A percentile compares a stretch with the other conserved stretches of the same genome.
Conservation (phyloP, 228 moss, liverwort and hornwort genomes). For the Sphagnum magellanicum region DNA sequence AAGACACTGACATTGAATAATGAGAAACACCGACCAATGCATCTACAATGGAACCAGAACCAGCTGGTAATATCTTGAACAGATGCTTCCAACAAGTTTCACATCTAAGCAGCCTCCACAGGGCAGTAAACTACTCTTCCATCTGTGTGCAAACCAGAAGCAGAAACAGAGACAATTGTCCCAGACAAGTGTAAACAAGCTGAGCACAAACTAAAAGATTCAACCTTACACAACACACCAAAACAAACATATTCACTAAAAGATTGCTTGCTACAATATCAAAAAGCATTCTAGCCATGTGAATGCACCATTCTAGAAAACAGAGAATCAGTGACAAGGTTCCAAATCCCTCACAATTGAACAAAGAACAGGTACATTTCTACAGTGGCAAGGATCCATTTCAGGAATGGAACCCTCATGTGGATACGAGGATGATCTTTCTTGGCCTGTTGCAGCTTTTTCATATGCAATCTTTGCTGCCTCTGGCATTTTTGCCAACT, state of each 20-base stretch:
- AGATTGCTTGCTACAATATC: no score
- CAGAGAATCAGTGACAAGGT: no score
- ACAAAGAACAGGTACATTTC: background rate
- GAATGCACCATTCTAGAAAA: no score
- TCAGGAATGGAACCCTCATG: background rate
- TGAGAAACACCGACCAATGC: background rate
- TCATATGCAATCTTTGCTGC: conserved; percentile 74
- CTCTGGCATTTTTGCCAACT: conserved; percentile 59
- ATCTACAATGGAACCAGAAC: background rate
- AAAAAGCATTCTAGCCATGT: no score
- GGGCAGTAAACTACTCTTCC: background rate
- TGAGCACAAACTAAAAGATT: no score
- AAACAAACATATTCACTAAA: no score
- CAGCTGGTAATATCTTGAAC: background rate
- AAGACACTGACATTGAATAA: background rate
- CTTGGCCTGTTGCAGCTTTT: conserved; percentile 88
- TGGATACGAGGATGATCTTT: conserved; percentile 89
- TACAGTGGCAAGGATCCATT: background rate
- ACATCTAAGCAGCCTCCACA: background rate
- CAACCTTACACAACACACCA: no score
- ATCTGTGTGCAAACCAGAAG: no score
- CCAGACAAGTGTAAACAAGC: no score
- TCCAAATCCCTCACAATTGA: background rate
- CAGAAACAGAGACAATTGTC: no score
- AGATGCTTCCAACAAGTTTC: background rate